A percentile compares a stretch with the other conserved stretches of the same genome.
Evolutionary conservation across 495 filamentous ascomycete genomes (phyloP).

Genomic region (Talaromyces proteolyticus): DNA sequence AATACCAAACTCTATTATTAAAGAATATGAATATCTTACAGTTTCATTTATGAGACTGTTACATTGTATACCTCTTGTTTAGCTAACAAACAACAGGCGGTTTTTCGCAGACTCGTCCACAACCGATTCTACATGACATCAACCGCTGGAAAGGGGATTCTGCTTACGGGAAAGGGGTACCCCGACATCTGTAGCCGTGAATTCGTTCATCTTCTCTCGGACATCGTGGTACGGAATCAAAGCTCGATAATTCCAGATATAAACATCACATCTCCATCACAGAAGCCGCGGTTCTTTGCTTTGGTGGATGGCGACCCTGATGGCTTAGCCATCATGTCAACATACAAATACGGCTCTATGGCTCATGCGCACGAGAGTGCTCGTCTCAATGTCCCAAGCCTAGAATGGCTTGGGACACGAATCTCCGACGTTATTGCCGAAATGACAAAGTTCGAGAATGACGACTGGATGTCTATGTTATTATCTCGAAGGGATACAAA

Average conservation of each 20-base stretch:
- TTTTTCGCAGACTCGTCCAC: constrained; percentile 64
- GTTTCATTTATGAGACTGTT: background rate
- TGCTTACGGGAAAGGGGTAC: constrained; percentile 86
- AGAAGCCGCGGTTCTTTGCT: constrained; percentile 49
- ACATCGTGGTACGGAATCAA: constrained; percentile 12
- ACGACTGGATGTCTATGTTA: constrained; percentile 37
- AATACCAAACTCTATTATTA: background rate
- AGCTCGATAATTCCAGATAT: background rate
- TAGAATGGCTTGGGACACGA: constrained; percentile 73
- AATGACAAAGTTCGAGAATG: constrained; percentile 5
- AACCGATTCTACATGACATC: constrained; percentile 46
- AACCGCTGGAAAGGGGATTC: constrained; percentile 49
- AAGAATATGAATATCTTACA: background rate
- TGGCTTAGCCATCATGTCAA: constrained; percentile 79
- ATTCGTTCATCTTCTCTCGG: constrained; percentile 43
- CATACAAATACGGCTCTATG: constrained; percentile 79
- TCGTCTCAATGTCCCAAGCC: constrained; percentile 44
- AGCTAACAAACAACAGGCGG: constrained; percentile 51
- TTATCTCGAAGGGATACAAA: constrained; percentile 62
- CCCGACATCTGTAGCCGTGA: constrained; percentile 77
- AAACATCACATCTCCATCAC: constrained; percentile 9
- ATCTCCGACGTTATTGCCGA: constrained; percentile 48
- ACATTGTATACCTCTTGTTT: too few species aligned
- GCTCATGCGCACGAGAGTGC: constrained; percentile 65
- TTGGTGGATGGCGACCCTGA: constrained; percentile 86